Base-by-base conservation (phyloP, 768 basidiomycete species). In the Mrakia frigida region DNA sequence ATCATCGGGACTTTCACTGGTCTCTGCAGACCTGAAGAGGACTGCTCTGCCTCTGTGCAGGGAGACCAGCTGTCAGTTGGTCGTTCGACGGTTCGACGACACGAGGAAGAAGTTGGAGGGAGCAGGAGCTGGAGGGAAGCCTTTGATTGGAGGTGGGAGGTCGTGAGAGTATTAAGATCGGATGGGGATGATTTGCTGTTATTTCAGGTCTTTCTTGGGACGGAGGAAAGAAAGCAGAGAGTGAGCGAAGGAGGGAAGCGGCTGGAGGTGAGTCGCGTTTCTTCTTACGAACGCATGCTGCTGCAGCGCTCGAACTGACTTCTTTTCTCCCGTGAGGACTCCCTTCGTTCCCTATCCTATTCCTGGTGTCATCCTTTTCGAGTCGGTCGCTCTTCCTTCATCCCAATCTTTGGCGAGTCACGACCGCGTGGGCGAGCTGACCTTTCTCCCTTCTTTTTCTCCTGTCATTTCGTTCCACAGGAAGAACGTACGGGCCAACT, bases 61-160 rank as follows among this genome's bases (percentile, higher is more conserved):
- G 82, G 88, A 90, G 10, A 90, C 92, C 21, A 90, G 91, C 84
- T 99, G 97, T 81, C 89, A 95, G 77, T 88, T 98, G 70, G 86
- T 93, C 67, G 89, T 98, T 10, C 88, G 94, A 56, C 87, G 89
- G 79, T 99, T 98, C 80, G 95, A 99, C 83, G 94, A 98, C 79
- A 89, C 89, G 41, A 70, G 46, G 50, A 70, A 70, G n/a, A 70
- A 70, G 43, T 9, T 50, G 31, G 50, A 50, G 50, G 16, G n/a
- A n/a, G n/a, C n/a, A 1, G 41, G 69, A 2, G 46, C 37, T 46
- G 41, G 46, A 70, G 69, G 69, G 28, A 28, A 31, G 63, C 37
- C n/a, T 21, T 28, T 50, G 41, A 53, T 6, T 9, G 69, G 50
- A 23, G 50, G 69, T 21, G 69, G 69, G 10, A 70, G 69, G 69